Evolutionary conservation across 2,329 filamentous ascomycete genomes (phyloP).

Genomic region (Pestalotiopsis sp.): DNA sequence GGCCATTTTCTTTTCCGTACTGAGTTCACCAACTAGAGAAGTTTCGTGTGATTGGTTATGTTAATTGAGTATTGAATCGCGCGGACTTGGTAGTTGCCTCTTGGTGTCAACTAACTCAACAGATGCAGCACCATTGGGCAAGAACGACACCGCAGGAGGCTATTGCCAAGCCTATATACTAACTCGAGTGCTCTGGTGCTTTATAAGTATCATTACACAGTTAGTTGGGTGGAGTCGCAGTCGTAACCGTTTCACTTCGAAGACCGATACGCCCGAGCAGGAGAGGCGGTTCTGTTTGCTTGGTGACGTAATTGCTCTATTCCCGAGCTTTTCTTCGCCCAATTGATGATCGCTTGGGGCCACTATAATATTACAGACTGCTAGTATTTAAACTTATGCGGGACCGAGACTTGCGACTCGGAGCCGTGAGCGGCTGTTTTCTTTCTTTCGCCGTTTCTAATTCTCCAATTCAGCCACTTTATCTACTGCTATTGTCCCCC

Average conservation of each 20-base stretch:
- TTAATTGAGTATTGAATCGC: neutral
- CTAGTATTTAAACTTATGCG: neutral
- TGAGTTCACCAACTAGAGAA: neutral
- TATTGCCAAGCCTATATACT: neutral
- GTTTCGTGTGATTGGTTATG: neutral
- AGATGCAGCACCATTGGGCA: neutral
- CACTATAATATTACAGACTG: neutral
- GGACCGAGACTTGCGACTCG: neutral
- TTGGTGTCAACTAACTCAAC: neutral
- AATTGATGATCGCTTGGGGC: neutral
- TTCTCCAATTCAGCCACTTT: neutral
- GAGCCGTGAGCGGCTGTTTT: neutral
- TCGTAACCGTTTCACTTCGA: neutral
- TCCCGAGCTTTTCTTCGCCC: neutral
- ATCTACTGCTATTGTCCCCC: no score
- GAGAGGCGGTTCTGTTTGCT: neutral
- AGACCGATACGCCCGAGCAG: conserved; percentile 6
- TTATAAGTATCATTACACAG: neutral
- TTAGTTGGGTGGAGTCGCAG: neutral
- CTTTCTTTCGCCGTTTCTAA: neutral
- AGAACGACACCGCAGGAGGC: neutral
- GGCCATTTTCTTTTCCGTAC: neutral
- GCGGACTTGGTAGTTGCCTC: neutral
- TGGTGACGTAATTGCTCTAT: neutral
- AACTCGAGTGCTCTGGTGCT: neutral